Conservation (phyloP, 2,329 filamentous ascomycete genomes). For the Colletotrichum nymphaeae region DNA sequence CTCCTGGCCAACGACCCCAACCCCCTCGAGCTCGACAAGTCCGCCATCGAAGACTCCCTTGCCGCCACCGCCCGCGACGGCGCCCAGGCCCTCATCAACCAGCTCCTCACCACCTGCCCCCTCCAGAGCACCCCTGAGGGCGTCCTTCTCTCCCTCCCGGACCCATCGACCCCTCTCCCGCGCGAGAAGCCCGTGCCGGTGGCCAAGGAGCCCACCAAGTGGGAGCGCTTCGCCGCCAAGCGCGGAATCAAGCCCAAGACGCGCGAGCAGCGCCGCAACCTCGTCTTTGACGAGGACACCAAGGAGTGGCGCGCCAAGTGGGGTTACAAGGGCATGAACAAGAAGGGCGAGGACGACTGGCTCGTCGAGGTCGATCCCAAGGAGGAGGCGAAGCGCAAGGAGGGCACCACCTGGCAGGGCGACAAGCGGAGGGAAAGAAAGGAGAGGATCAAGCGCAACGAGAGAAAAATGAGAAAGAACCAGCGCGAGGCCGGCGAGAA, state of each 20-base stretch:
- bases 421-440: conserved; percentile 73
- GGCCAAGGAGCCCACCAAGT: conserved; percentile 87
- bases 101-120: conserved; percentile 89
- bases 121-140: conserved; percentile 76
- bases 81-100: conserved; percentile 92
- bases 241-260: conserved; percentile 95
- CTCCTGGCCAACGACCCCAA: conserved; percentile 90
- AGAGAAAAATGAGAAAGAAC: conserved; percentile 77
- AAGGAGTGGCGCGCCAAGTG: conserved; percentile 94
- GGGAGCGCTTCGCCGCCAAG: conserved; percentile 96
- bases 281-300: conserved; percentile 84
- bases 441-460: conserved; percentile 78
- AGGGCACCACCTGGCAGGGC: conserved; percentile 70
- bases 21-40: conserved; percentile 71
- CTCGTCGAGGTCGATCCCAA: conserved; percentile 90
- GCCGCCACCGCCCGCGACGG: conserved; percentile 84
- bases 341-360: conserved; percentile 86
- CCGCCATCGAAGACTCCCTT: conserved; percentile 74
- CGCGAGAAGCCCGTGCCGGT: conserved; percentile 92
- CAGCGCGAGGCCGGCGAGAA: conserved; percentile 55
- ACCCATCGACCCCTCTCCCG: conserved; percentile 77
- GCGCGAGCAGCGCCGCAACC: conserved; percentile 77
- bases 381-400: conserved; percentile 72
- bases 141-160: conserved; percentile 83
- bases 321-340: conserved; percentile 93